Evolutionary conservation across 1,139 yeast genomes (phyloP).

Genomic region (Zygotorulaspora mrakii): DNA sequence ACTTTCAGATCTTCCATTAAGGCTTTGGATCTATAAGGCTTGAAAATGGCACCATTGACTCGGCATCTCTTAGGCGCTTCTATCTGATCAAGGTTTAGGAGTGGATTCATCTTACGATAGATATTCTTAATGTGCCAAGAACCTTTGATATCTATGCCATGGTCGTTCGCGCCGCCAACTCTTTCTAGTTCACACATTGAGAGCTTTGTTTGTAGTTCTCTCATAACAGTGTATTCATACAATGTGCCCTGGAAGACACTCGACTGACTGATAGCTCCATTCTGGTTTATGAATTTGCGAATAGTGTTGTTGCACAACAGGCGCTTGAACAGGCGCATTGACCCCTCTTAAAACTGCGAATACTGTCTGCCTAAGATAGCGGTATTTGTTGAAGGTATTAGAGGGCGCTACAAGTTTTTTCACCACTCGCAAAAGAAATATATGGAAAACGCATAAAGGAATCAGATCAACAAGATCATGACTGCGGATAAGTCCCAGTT

Average conservation of each 20-base stretch:
- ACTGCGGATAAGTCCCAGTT: neutral
- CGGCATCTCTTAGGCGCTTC: slow-evolving; percentile 36
- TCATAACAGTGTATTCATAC: slow-evolving; percentile 57
- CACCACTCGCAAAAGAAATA: neutral
- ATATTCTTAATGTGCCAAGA: slow-evolving; percentile 47
- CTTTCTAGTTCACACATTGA: slow-evolving; percentile 40
- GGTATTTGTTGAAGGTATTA: no score
- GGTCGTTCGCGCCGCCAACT: slow-evolving; percentile 69
- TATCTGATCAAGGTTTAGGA: slow-evolving; percentile 30
- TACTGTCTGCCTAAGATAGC: no score
- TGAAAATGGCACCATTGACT: slow-evolving; percentile 35
- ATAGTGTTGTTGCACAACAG: slow-evolving; percentile 18
- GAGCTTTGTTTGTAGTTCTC: slow-evolving; percentile 44
- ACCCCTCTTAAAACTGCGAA: no score
- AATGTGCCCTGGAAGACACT: slow-evolving; percentile 65
- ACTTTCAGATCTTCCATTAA: slow-evolving; percentile 28
- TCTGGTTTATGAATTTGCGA: slow-evolving; percentile 21
- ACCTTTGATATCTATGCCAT: slow-evolving; percentile 68
- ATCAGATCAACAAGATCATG: neutral
- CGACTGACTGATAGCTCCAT: slow-evolving; percentile 34
- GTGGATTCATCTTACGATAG: slow-evolving; percentile 29
- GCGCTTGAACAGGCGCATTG: slow-evolving; percentile 1
- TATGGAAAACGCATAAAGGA: neutral
- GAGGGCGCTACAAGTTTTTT: neutral
- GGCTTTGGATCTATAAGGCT: slow-evolving; percentile 25